Percentiles rank a stretch among this genome's conserved stretches.
Conservation (phyloP, 257 asterid genomes). For the Petunia secreta region DNA sequence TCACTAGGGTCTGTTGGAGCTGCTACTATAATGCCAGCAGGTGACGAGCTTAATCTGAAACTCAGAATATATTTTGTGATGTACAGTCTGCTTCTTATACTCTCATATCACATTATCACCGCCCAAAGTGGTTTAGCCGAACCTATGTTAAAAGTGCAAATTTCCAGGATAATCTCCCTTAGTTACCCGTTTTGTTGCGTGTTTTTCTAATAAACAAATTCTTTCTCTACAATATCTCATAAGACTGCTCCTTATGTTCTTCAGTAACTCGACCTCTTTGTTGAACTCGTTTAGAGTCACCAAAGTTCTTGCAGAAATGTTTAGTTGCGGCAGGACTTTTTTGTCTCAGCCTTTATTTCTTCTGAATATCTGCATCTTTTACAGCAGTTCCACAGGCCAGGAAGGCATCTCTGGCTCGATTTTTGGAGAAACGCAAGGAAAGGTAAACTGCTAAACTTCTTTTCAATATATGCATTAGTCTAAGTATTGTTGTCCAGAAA, state of each 20-base stretch:
- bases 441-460: slow-evolving; percentile 42
- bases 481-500: not conserved
- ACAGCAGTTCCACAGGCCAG: slow-evolving; percentile 78
- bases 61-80: not conserved
- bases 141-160: too few species aligned
- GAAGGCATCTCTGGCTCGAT: slow-evolving; percentile 71
- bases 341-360: not conserved
- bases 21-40: slow-evolving; percentile 51
- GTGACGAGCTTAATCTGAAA: slow-evolving; percentile 29
- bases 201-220: too few species aligned
- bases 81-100: not conserved
- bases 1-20: slow-evolving; percentile 52
- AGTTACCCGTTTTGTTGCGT: too few species aligned
- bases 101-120: too few species aligned
- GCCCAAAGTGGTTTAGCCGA: too few species aligned
- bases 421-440: slow-evolving; percentile 70
- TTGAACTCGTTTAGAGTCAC: not conserved
- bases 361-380: not conserved
- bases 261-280: not conserved
- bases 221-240: too few species aligned
- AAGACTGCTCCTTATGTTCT: too few species aligned
- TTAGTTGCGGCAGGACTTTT: not conserved
- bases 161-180: too few species aligned
- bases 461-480: not conserved
- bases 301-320: not conserved